These are phyloP conservation scores for Albifimbria verrucaria DNA, from an alignment of 2,329 filamentous ascomycete species.

Conservation along the genomic window DNA sequence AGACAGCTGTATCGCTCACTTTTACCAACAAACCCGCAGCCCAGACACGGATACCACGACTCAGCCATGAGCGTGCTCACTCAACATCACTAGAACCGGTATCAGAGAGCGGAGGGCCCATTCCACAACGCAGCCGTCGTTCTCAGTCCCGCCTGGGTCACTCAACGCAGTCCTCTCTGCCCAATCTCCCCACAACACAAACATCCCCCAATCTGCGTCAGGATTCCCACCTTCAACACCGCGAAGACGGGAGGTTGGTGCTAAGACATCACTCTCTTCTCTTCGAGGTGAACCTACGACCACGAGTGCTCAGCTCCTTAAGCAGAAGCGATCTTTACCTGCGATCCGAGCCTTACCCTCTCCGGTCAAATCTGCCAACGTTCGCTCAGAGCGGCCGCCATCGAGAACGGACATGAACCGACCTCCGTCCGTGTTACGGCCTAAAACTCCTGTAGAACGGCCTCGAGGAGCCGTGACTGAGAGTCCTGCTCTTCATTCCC, in stretches of 20 bases:
- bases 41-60: slow-evolving; percentile 74
- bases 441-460: slow-evolving; percentile 70
- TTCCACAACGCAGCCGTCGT: slow-evolving; percentile 53
- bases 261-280: slow-evolving; percentile 51
- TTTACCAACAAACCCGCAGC: slow-evolving; percentile 76
- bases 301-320: slow-evolving; percentile 61
- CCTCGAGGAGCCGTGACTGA: slow-evolving; percentile 44
- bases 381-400: slow-evolving; percentile 54
- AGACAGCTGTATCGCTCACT: slow-evolving; percentile 79
- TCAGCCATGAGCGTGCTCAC: slow-evolving; percentile 67
- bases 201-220: slow-evolving; percentile 52
- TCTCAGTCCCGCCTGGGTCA: slow-evolving; percentile 68
- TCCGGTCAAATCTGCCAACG: slow-evolving; percentile 44
- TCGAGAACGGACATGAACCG: slow-evolving; percentile 54
- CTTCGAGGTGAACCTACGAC: slow-evolving; percentile 61
- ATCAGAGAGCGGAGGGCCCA: slow-evolving; percentile 79
- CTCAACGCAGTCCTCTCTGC: slow-evolving; percentile 64
- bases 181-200: slow-evolving; percentile 60
- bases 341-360: slow-evolving; percentile 52
- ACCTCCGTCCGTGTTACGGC: slow-evolving; percentile 52
- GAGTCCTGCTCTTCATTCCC: slow-evolving; percentile 46
- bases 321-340: slow-evolving; percentile 63
- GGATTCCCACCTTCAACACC: slow-evolving; percentile 57
- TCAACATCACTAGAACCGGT: slow-evolving; percentile 82
- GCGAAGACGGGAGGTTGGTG: slow-evolving; percentile 55